phyloP scores from a whole-genome alignment of 176 grass and related monocot species.

The Zizania latifolia region DNA sequence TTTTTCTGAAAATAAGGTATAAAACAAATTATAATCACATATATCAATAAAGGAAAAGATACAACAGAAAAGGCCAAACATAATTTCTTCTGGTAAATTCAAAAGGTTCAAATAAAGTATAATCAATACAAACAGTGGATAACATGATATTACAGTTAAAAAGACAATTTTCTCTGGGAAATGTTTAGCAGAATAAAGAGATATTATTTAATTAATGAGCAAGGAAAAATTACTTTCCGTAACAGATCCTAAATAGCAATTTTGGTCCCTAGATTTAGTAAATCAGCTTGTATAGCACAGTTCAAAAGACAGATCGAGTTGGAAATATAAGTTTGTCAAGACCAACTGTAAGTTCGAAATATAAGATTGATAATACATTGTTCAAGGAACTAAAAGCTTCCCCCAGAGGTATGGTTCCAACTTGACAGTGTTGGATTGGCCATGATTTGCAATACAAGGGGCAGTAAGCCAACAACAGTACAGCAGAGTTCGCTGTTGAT shows the following conservation, averaged over 20 bases:
- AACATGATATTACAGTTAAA: neutral
- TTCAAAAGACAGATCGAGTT: neutral
- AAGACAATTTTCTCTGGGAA: neutral
- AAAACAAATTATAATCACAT: neutral
- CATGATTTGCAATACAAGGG: neutral
- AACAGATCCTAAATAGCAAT: neutral
- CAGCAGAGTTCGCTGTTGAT: neutral
- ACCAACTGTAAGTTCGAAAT: neutral
- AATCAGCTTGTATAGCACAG: constrained; percentile 4
- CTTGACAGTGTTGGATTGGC: neutral
- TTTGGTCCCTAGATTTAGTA: neutral
- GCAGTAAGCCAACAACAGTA: neutral
- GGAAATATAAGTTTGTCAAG: neutral
- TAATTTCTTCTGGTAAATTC: neutral
- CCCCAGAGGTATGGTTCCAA: neutral
- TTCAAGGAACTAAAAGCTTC: neutral
- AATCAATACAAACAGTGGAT: neutral
- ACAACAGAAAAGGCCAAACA: neutral
- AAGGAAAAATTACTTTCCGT: neutral
- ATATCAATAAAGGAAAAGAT: neutral
- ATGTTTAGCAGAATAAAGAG: neutral
- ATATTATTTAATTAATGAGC: neutral
- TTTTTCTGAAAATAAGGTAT: neutral
- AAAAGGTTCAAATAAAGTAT: neutral
- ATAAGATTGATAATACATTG: neutral